phyloP scores from a whole-genome alignment of 2,329 filamentous ascomycete genomes.

The Fusarium devonianum region DNA sequence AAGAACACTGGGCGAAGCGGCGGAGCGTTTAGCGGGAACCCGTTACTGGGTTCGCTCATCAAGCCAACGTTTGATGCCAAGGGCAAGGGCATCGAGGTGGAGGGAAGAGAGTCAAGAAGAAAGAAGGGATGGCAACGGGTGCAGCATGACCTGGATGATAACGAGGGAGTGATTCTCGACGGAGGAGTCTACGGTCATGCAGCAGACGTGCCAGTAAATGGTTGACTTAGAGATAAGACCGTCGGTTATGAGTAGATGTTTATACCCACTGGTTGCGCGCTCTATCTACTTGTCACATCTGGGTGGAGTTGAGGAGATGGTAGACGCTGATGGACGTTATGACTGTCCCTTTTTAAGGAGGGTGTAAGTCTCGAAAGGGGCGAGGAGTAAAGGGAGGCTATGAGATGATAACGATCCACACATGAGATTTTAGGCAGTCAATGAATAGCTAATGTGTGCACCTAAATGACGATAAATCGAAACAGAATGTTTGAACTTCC shows the following conservation, averaged over 20 bases:
- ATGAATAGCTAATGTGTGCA: too few species aligned
- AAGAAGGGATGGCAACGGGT: conserved; percentile 64
- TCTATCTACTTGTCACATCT: too few species aligned
- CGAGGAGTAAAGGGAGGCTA: too few species aligned
- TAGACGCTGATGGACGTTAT: too few species aligned
- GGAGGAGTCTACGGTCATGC: conserved; percentile 59
- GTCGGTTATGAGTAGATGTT: not conserved
- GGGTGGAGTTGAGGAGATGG: too few species aligned
- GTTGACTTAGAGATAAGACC: conserved; percentile 19
- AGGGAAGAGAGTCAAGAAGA: conserved; percentile 52
- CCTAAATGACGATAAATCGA: too few species aligned
- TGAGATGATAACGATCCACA: too few species aligned
- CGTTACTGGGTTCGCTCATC: conserved; percentile 70
- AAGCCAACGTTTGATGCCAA: conserved; percentile 66
- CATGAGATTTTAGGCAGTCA: too few species aligned
- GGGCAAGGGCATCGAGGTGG: conserved; percentile 55
- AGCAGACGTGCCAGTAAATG: conserved; percentile 51
- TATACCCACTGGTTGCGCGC: too few species aligned
- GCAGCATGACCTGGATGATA: conserved; percentile 66
- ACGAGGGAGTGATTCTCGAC: conserved; percentile 66
- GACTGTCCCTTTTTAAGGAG: too few species aligned
- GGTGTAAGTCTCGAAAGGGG: too few species aligned
- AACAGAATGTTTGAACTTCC: too few species aligned
- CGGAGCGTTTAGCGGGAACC: conserved; percentile 73
- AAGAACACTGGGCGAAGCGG: conserved; percentile 46